Evolutionary conservation across 2,329 filamentous ascomycete genomes (phyloP), one percentile per base, ranked within the genome.

Genomic region (Nectriaceae sp.): DNA sequence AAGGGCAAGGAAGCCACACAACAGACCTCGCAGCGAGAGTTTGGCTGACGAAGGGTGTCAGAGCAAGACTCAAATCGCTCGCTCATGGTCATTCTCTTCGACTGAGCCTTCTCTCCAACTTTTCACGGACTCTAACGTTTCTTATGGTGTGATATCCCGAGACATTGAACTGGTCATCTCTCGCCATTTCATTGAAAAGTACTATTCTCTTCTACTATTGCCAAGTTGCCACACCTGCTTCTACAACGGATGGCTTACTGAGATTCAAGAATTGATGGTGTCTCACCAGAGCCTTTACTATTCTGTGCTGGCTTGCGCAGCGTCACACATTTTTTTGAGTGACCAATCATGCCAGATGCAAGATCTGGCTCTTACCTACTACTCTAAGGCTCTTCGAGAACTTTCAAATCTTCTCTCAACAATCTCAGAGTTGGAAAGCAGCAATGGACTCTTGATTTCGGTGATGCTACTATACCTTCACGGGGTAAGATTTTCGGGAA

Each of bases 141-240:
- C 10, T 19, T 53, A 60, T n/a, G 18, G 48, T 11, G 31, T 57
- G 1, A 33, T 59, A 2, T 47, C 49, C 3, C 53, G 37, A 4
- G 47, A 55, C 4, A 31, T 60, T 3, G 59, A 61, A 11, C 19
- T 49, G 2, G 41, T 40, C 0, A 33, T 62, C 18, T 49, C 52
- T 29, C 24, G 50, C 5, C 59, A 62, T 40, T 62, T 62, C 37
- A 47, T 54, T 39, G 44, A 51, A 4, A 50, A 46, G 33, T 63
- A 56, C 38, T 58, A 50, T 4, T 29, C 42, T 4, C 53, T 65
- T 4, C 45, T 66, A 1, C 39, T 67, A 0, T 45, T 66, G 2
- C 65, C 64, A 0, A 55, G 56, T n/a, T 65, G 63, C 24, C 64
- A 67, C 33, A 56, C 56, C 4, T 60, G 55, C 5, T 67, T 66